These are phyloP conservation scores for Mrakia gelida DNA, from an alignment of 768 basidiomycete genomes.

Conservation along the genomic window DNA sequence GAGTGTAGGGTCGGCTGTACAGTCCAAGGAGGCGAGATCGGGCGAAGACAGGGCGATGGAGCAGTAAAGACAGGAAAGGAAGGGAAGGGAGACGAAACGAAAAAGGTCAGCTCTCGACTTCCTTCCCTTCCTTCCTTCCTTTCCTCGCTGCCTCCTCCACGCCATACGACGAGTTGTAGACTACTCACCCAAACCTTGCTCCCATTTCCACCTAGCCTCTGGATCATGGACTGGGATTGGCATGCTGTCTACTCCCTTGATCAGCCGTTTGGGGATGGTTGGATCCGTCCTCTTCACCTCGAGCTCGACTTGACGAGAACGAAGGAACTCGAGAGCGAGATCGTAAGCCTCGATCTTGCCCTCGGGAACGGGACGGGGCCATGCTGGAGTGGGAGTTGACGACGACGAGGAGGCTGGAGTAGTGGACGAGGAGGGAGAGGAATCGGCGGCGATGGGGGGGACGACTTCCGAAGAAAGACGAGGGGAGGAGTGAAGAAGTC, in stretches of 20 bases:
- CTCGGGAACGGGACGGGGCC: conserved; percentile 37
- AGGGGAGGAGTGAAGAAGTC: conserved; percentile 48
- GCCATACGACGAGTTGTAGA: too few species aligned
- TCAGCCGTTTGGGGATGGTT: conserved; percentile 38
- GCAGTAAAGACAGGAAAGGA: conserved; percentile 14
- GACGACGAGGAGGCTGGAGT: conserved; percentile 25
- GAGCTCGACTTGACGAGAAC: conserved; percentile 34
- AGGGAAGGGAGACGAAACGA: conserved; percentile 19
- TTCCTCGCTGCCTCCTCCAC: conserved; percentile 35
- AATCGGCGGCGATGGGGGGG: conserved; percentile 42
- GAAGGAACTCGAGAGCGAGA: conserved; percentile 68
- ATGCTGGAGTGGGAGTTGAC: conserved; percentile 30
- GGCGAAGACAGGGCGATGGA: not conserved
- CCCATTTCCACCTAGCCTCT: conserved; percentile 68
- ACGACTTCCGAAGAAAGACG: conserved; percentile 44
- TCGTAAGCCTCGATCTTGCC: conserved; percentile 58
- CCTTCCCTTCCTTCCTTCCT: not conserved
- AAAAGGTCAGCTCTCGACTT: conserved; percentile 32
- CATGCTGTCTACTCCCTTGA: conserved; percentile 42
- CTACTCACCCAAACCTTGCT: conserved; percentile 69
- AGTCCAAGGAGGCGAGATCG: not conserved
- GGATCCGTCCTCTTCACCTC: conserved; percentile 41
- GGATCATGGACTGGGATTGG: conserved; percentile 84
- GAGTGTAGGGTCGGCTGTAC: conserved; percentile 46
- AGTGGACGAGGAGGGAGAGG: conserved; percentile 48